Percentiles rank a stretch among this genome's conserved stretches.
Conservation (phyloP, 768 basidiomycete species). For the Dictyophora rubrovolvata region DNA sequence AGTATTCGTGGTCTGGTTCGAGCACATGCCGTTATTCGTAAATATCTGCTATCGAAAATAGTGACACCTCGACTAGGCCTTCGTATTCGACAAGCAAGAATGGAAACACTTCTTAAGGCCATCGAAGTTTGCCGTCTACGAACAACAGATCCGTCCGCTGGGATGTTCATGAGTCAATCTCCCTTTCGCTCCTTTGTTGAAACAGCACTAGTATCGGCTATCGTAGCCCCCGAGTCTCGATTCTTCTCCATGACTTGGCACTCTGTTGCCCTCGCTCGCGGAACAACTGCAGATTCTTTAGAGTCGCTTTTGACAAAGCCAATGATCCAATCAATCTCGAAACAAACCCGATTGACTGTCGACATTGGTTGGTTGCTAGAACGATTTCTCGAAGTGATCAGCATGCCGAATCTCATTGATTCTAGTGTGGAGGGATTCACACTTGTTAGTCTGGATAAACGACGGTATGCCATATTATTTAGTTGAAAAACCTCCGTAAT, state of each 20-base stretch:
- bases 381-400: constrained; percentile 69
- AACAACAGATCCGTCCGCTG: constrained; percentile 32
- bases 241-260: constrained; percentile 72
- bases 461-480: constrained; percentile 40
- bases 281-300: constrained; percentile 53
- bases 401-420: constrained; percentile 59
- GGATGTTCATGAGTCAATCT: constrained; percentile 41
- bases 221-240: constrained; percentile 73
- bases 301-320: constrained; percentile 44
- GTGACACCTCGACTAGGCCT: constrained; percentile 55
- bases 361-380: constrained; percentile 82
- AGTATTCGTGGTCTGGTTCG: constrained; percentile 67
- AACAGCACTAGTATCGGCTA: constrained; percentile 61
- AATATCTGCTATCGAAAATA: constrained; percentile 68
- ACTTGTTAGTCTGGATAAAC: constrained; percentile 74
- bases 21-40: constrained; percentile 65
- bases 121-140: constrained; percentile 66
- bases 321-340: constrained; percentile 31
- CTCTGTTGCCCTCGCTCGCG: constrained; percentile 53
- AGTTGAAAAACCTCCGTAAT: neutral
- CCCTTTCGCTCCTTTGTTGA: constrained; percentile 76
- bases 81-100: constrained; percentile 53
- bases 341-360: constrained; percentile 47
- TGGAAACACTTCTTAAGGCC: constrained; percentile 61
- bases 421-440: constrained; percentile 39